These are phyloP conservation scores for Orbilia oligospora DNA, from an alignment of 2,329 filamentous ascomycete genomes.

Conservation along the genomic window DNA sequence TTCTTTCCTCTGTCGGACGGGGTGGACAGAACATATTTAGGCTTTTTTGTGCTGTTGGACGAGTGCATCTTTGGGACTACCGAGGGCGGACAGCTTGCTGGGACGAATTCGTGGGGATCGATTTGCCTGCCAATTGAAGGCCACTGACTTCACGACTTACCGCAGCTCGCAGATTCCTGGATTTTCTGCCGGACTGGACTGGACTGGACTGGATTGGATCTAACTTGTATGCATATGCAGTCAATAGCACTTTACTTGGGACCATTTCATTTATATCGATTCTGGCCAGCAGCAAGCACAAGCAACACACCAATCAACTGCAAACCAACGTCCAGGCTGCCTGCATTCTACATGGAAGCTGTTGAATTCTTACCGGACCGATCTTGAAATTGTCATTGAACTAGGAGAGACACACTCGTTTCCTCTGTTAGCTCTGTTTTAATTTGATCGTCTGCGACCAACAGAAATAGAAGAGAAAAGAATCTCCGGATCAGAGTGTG, in stretches of 20 bases:
- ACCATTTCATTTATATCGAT: slow-evolving; percentile 30
- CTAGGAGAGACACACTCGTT: slow-evolving; percentile 15
- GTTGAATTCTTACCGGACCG: slow-evolving; percentile 2
- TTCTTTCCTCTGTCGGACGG: slow-evolving; percentile 10
- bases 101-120: slow-evolving; percentile 51
- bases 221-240: not conserved
- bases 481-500: slow-evolving; percentile 1
- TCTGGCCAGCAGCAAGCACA: slow-evolving; percentile 1
- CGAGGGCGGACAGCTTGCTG: slow-evolving; percentile 52
- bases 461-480: not conserved
- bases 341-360: not conserved
- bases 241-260: not conserved
- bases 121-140: slow-evolving; percentile 34
- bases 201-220: slow-evolving; percentile 13
- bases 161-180: slow-evolving; percentile 12
- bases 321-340: not conserved
- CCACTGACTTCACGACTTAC: slow-evolving; percentile 19
- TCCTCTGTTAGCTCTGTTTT: not conserved
- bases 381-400: not conserved
- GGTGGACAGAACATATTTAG: slow-evolving; percentile 38
- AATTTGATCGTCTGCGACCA: not conserved
- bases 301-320: slow-evolving; percentile 18
- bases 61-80: slow-evolving; percentile 47
- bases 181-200: slow-evolving; percentile 15
- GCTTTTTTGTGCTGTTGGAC: slow-evolving; percentile 43